Evolutionary conservation across 1,139 yeast genomes (phyloP), one percentile per base, ranked within the genome.

Genomic region (Pneumocystis jirovecii): DNA sequence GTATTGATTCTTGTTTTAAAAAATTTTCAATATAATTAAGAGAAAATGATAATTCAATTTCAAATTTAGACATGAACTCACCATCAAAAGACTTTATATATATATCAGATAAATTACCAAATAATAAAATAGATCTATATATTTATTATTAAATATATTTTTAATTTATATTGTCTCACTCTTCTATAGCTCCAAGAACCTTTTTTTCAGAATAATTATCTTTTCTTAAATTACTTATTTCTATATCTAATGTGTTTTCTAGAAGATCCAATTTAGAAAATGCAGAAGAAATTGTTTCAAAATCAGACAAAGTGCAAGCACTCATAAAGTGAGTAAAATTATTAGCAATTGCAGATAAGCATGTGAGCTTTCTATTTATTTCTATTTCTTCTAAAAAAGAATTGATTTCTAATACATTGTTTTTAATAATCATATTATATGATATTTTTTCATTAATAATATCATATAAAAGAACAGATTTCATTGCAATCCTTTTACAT

Each of bases 231-330:
- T 60, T 19, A 29, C 35, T 42, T 42, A 68, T 44, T 31, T 61
- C 57, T 2, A n/a, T 19, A 61, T 68, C 67, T 7, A 68, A 61
- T 10, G 39, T 37, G 12, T 12, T 56, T 37, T 68, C 69, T 3
- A 65, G 19, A 29, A 63, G 50, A 12, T 31, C 42, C 15, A 68
- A 57, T 15, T 65, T 67, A 25, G 64, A 61, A 42, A 61, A 50
- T 31, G 65, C 50, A 17, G 64, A 63, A 3, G 68, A 68, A 62
- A 60, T 64, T 19, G 39, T 59, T 25, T 66, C 69, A 67, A 68
- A 68, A 25, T 68, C 69, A n/a, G 35, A 19, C 4, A 65, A 63
- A 8, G 61, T 44, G 37, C 68, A 67, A 5, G 39, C 15, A 15
- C 50, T 31, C 63, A 68, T 63, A 10, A 61, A 63, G 6, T 63